A percentile compares a stretch with the other conserved stretches of the same genome.
These are phyloP conservation scores for Candida patagonica DNA, from an alignment of 805 yeast genomes.

Conservation along the genomic window DNA sequence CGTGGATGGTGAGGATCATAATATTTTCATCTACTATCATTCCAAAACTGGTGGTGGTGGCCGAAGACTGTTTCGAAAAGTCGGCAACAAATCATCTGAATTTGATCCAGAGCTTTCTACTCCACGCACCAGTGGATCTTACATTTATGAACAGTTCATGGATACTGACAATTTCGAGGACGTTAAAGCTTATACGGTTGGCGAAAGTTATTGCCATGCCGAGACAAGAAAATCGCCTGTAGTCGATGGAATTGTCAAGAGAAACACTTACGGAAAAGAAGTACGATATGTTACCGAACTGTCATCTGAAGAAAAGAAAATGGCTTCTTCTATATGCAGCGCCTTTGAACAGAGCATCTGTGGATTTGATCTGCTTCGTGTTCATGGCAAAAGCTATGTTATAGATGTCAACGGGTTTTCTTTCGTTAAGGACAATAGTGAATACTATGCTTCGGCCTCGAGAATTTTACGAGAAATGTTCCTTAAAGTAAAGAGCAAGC, in stretches of 20 bases:
- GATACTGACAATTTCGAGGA: slow-evolving; percentile 98
- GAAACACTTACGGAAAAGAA: slow-evolving; percentile 97
- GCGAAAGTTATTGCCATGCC: slow-evolving; percentile 86
- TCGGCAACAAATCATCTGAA: slow-evolving; percentile 94
- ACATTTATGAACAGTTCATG: slow-evolving; percentile 88
- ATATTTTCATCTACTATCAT: slow-evolving; percentile 86
- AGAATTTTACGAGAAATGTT: slow-evolving; percentile 68
- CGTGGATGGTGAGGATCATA: slow-evolving; percentile 98
- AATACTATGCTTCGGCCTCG: slow-evolving; percentile 79
- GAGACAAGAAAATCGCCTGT: slow-evolving; percentile 98
- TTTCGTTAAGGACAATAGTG: slow-evolving; percentile 85
- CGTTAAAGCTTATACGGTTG: slow-evolving; percentile 97
- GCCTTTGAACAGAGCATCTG: slow-evolving; percentile 90
- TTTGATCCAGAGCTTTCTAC: slow-evolving; percentile 68
- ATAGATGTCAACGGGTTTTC: slow-evolving; percentile 98
- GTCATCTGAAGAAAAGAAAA: slow-evolving; percentile 60
- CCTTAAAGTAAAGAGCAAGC: slow-evolving; percentile 41
- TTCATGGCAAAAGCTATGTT: slow-evolving; percentile 78
- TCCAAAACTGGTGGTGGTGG: slow-evolving; percentile 95
- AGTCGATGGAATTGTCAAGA: slow-evolving; percentile 96
- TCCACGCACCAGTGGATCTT: slow-evolving; percentile 88
- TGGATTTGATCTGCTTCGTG: slow-evolving; percentile 91
- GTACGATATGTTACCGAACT: slow-evolving; percentile 81
- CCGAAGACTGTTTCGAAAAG: slow-evolving; percentile 83
- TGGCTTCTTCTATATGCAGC: slow-evolving; percentile 69